Evolutionary conservation across 768 basidiomycete species (phyloP).

Genomic region (Russula abietina): DNA sequence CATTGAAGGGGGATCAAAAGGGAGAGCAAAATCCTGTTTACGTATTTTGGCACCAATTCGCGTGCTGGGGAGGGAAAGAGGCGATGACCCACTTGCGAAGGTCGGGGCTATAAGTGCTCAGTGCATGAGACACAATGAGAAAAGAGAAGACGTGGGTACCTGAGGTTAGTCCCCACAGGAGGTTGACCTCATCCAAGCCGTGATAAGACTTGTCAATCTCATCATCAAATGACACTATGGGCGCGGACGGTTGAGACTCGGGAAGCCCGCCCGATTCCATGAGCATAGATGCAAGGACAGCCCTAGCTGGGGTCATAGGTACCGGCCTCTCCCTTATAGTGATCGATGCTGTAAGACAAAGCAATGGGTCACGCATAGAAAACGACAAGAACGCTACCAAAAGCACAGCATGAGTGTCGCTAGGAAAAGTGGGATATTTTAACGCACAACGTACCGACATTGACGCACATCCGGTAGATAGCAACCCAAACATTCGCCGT

Average conservation of each 20-base stretch:
- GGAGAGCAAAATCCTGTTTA: conserved; percentile 53
- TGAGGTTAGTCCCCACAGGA: conserved; percentile 59
- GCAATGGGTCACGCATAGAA: conserved; percentile 61
- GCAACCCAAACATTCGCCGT: conserved; percentile 65
- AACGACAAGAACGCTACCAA: conserved; percentile 47
- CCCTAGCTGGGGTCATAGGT: conserved; percentile 37
- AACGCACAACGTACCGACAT: conserved; percentile 56
- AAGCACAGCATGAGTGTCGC: not conserved
- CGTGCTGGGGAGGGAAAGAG: conserved; percentile 56
- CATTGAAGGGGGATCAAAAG: conserved; percentile 42
- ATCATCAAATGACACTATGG: conserved; percentile 26
- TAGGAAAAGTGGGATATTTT: not conserved
- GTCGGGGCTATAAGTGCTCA: conserved; percentile 38
- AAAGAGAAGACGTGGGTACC: conserved; percentile 34
- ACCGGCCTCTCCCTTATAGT: conserved; percentile 80
- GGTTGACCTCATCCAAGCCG: conserved; percentile 61
- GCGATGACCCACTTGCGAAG: conserved; percentile 31
- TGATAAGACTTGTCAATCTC: conserved; percentile 38
- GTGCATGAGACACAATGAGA: conserved; percentile 3
- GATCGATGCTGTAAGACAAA: conserved; percentile 79
- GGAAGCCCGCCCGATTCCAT: conserved; percentile 32
- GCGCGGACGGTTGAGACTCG: conserved; percentile 32
- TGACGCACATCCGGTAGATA: conserved; percentile 69
- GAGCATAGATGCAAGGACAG: conserved; percentile 33
- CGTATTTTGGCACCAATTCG: conserved; percentile 67